Evolutionary conservation across 495 filamentous ascomycete species (phyloP), one percentile per base, ranked within the genome.

Genomic region (Xylaria intraflava): DNA sequence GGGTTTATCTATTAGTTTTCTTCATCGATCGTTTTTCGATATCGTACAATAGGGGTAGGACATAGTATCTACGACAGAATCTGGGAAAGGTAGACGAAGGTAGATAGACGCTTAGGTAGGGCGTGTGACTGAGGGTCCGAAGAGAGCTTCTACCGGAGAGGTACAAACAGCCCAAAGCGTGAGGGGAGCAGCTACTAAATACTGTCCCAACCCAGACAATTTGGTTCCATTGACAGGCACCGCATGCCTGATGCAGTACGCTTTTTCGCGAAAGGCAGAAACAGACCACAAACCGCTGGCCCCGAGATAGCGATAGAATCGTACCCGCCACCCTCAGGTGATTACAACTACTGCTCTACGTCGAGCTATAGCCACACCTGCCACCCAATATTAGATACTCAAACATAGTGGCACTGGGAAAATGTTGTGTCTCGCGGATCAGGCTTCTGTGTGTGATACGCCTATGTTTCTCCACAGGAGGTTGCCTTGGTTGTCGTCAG

Each of bases 1-100:
- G 11, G 20, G 2, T 11, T 43, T 35, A 35, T 51, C 49, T 51
- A 51, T 51, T 44, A 51, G 4, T 43, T 36, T 51, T 36, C 30
- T 19, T 44, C 39, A 22, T 33, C 39, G 33, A 51, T 16, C 4
- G 22, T 40, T 31, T 51, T 44, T 19, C n/a, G 19, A 26, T 51
- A 43, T 3, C 31, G 10, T 51, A 43, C 39, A 43, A 44, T 38
- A 16, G 29, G 49, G 39, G 39, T 43, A 43, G 30, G 49, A 26
- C 39, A 51, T 51, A 29, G 35, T 44, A 51, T 44, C 39, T 30
- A 23, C 39, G 22, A 40, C 44, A 51, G 14, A 23, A 36, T 1
- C 11, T 12, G 22, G 6, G 22, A 38, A 26, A 41, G 35, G 17
- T 38, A 17, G n/a, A 12, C 4, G 2, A n/a, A 38, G 14, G 17